Base-by-base conservation (phyloP, 2,329 filamentous ascomycete species). In the Polytolypa hystricis region DNA sequence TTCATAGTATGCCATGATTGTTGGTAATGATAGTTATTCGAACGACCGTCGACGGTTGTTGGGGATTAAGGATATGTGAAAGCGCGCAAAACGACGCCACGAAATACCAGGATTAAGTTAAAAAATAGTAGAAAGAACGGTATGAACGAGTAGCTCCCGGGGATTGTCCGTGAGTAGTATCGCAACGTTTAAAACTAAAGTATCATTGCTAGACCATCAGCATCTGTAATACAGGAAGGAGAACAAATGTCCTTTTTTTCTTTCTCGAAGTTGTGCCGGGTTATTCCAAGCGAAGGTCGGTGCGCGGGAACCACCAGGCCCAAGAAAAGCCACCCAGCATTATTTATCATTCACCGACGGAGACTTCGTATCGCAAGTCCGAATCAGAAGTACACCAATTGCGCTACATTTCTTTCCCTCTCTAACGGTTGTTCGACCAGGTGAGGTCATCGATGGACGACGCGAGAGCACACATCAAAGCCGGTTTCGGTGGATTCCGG, bases 1-100 rank as follows among this genome's bases (percentile, higher is more conserved):
- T 58, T 81, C 77, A 66, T 81, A 82, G 62, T 78, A 82, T 50
- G 78, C 72, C 75, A 81, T 81, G 41, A 56, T 59, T 44, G 45
- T 47, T 10, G 21, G 15, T 17, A 21, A 16, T 25, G 14, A 31
- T 16, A 25, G 20, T 32, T 27, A 17, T 38, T 16, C 26, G 21
- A 31, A 14, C 10, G 34, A 12, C 26, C 27, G 19, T 14, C 10
- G 16, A 30, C 16, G 26, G 9, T 10, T 9, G 10, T 25, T 37
- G 19, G 28, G 17, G 28, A 25, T 17, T 30, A 25, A 31, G 28
- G 34, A 37, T 30, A 27, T 21, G 30, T 16, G 19, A 29, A 10
- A 16, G 28, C 18, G 14, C n/a, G 28, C n/a, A 19, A 18, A 5
- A 27, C 17, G 17, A 29, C 27, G 26, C 29, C 34, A 37, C 26